Evolutionary conservation across 345 rosid species (phyloP), one percentile per base, ranked within the genome.

Genomic region (Citrus glauca): DNA sequence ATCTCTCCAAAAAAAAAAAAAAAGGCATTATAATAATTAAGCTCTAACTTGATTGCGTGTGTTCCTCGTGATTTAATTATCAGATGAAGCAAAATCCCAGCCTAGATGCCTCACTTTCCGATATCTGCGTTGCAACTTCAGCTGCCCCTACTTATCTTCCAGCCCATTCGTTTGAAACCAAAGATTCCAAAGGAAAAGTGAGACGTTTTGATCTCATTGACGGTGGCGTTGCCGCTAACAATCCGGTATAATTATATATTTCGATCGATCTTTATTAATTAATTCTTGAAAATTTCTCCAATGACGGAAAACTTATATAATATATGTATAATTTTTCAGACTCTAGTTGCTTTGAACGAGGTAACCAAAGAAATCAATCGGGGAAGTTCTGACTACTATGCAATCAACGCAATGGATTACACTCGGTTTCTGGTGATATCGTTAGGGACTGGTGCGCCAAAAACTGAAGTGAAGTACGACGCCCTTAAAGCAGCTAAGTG

Each of bases 181-280:
- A 78, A 74, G 88, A 85, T 42, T 33, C 73, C 9, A 65, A 13
- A 0, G 91, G 91, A 38, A 75, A 78, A 19, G 77, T 80, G 9
- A 85, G 72, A 75, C 80, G 78, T 28, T 93, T 84, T 84, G 79
- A 93, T 78, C 97, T 92, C 33, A 83, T 92, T 14, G 98, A 93
- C 27, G 95, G 95, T 0, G 95, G 98, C 55, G 86, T 93, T 17
- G 97, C 95, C 7, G 98, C 97, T 16, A 88, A 88, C 56, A 85
- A 88, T 84, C 91, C 77, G 64, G 80, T 77, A 67, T 24, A 45
- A 6, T 6, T 40, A 33, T 35, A 48, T 48, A 37, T 9, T 14
- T 72, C 14, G 10, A 74, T 24, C 19, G 50, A 45, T 45, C 50
- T 45, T 45, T 0, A 11, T 45, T 13, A 11, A 45, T 45, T 45